Evolutionary conservation across 805 yeast species (phyloP), one percentile per base, ranked within the genome.

Genomic region (Lachancea kluyveri): DNA sequence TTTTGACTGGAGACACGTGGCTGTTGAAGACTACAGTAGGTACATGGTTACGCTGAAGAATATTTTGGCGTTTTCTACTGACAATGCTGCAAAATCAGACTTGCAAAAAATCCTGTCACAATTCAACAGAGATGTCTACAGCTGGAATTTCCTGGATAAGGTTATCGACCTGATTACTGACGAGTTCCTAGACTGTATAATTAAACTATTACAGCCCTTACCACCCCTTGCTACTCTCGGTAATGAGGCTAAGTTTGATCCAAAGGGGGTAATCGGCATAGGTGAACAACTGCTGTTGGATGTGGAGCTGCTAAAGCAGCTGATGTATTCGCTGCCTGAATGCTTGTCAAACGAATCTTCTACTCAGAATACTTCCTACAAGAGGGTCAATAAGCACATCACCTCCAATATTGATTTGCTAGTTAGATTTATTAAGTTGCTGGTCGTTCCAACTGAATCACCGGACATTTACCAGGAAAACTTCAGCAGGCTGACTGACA

Each of bases 231-330:
- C 70, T 3, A 37, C 40, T 6, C 24, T 36, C 10, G 43, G 30
- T 17, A 32, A 27, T 11, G 34, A 35, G 6, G 43, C 56, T 17
- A 37, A 32, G 13, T 37, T 54, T 9, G 44, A 38, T 25, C 28
- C 43, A 1, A 39, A 36, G 21, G 47, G 44, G 17, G 57, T 65
- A n/a, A 39, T 53, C 4, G 41, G 32, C 20, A 70, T 68, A 47
- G 81, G 90, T 3, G 95, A 88, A 53, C 96, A 90, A 53, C 65
- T 90, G 48, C 60, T 79, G 23, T 60, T 82, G 14, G 98, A 90
- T 58, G 50, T 82, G 2, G 77, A 78, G 23, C 65, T 71, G 6
- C 54, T 90, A 46, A 82, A 80, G 47, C 64, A 66, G 17, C 62
- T 71, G 17, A 65, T 84, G 9, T 37, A 42, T 16, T 23, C 42